Base-by-base conservation (phyloP, 2,329 filamentous ascomycete species). In the Exophiala sp. region DNA sequence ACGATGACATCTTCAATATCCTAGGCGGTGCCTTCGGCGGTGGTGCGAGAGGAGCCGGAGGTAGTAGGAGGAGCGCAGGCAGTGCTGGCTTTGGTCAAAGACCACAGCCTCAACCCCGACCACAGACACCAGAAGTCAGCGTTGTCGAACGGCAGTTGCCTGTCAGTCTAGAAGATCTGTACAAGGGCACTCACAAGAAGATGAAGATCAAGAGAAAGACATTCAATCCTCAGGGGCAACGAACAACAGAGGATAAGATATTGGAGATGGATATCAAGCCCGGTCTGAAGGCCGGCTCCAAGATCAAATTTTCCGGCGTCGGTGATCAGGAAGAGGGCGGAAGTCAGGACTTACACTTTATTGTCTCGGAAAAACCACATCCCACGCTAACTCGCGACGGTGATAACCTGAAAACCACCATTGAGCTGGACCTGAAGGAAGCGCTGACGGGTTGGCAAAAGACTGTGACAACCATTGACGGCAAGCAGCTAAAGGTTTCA, bases 141-240 rank as follows among this genome's bases (percentile, higher is more conserved):
- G 90, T 94, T 1, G 84, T 97, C 9, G 91, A 97, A 70, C 85
- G 87, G 63, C 82, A 86, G 39, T 69, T 98, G 55, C 81, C 83
- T 2, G 73, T 98, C 18, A 81, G 85, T 2, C 73, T 98, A 27
- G 93, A 98, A 68, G 93, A 98, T 64, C 71, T 97, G 55, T 97
- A 81, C 73, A 83, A 78, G 21, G 93, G 93, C 34, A 81, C 82
- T 29, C 88, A 85, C 42, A 98, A 98, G 80, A 96, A 95, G 77
- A 88, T 98, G 78, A 95, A 93, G 73, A 95, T 97, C 58, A 96
- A 95, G 75, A 81, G 91, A 64, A 97, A 97, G 80, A 89, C 85
- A 14, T 97, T 88, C 66, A 93, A 98, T 67, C 71, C 83, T 16
- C 83, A 78, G 0, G 88, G 88, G 50, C 95, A 95, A 74, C 82